These are phyloP conservation scores for Odonthalia washingtoniensis DNA, from an alignment of 31 red algal genomes.

Conservation along the genomic window DNA sequence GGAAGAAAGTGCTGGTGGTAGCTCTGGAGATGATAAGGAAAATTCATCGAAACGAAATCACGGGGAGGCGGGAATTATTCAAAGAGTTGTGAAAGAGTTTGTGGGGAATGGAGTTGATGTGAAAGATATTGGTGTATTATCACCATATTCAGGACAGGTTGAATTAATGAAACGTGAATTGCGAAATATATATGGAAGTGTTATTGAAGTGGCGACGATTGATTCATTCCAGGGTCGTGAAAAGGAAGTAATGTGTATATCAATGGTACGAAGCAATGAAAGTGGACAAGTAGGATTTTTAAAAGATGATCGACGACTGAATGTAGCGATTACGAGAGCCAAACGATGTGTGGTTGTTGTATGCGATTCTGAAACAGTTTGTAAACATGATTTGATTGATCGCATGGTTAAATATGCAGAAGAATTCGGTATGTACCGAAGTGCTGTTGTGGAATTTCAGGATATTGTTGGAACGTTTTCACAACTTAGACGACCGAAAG, in stretches of 20 bases:
- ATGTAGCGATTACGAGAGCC: slow-evolving; percentile 80
- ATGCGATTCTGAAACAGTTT: slow-evolving; percentile 61
- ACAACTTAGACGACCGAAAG: too few relatives aligned
- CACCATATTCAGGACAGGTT: too few relatives aligned
- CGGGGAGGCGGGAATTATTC: slow-evolving; percentile 53
- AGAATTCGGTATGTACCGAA: slow-evolving; percentile 54
- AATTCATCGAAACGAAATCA: neutral
- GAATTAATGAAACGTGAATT: slow-evolving; percentile 40
- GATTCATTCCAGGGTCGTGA: slow-evolving; percentile 87
- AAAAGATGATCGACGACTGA: slow-evolving; percentile 60
- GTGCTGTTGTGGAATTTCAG: slow-evolving; percentile 49
- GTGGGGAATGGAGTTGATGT: neutral
- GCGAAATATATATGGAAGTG: slow-evolving; percentile 1
- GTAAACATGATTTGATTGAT: slow-evolving; percentile 35
- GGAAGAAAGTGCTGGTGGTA: slow-evolving; percentile 24
- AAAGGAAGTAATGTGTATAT: slow-evolving; percentile 80
- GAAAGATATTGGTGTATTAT: slow-evolving; percentile 64
- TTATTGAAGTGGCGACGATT: slow-evolving; percentile 73
- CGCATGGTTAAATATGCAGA: too few relatives aligned
- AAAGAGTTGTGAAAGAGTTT: slow-evolving; percentile 66
- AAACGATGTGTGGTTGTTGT: slow-evolving; percentile 54
- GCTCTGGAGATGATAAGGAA: neutral
- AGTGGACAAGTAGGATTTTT: slow-evolving; percentile 60
- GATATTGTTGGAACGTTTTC: slow-evolving; percentile 52
- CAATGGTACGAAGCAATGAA: slow-evolving; percentile 77